Evolutionary conservation across 1,139 yeast genomes (phyloP).

Genomic region (Debaryomycetaceae sp.): DNA sequence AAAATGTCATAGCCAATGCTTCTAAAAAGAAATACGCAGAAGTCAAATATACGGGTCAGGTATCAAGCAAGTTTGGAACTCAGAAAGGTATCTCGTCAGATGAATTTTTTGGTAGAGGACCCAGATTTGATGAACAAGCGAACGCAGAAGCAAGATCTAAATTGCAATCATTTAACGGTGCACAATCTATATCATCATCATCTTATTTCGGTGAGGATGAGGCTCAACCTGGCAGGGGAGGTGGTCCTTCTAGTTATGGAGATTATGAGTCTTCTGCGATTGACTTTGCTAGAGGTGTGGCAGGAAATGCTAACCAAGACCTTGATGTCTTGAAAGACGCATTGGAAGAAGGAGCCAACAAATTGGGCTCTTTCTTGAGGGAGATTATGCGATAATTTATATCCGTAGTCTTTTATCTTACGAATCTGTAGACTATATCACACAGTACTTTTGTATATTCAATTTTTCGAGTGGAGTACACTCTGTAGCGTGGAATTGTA

Average conservation of each 20-base stretch:
- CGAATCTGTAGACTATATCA: slow-evolving; percentile 1
- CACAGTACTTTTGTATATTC: slow-evolving; percentile 3
- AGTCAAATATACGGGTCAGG: slow-evolving; percentile 64
- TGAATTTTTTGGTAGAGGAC: slow-evolving; percentile 87
- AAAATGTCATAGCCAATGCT: slow-evolving; percentile 29
- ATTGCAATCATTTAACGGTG: slow-evolving; percentile 77
- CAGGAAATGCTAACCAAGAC: slow-evolving; percentile 82
- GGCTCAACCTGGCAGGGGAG: slow-evolving; percentile 21
- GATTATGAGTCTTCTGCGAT: slow-evolving; percentile 58
- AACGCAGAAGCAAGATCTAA: slow-evolving; percentile 78
- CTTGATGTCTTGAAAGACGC: slow-evolving; percentile 85
- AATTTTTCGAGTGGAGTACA: too few species aligned
- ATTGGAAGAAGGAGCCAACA: slow-evolving; percentile 91
- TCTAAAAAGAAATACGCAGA: slow-evolving; percentile 43
- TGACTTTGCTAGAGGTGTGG: slow-evolving; percentile 65
- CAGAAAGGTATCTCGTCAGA: slow-evolving; percentile 97
- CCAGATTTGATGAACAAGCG: slow-evolving; percentile 70
- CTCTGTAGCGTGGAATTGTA: too few species aligned
- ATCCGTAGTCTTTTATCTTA: neutral
- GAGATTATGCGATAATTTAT: slow-evolving; percentile 61
- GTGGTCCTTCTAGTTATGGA: slow-evolving; percentile 21
- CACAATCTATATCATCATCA: slow-evolving; percentile 86
- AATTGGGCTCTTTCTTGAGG: slow-evolving; percentile 77
- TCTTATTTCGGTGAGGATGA: slow-evolving; percentile 91
- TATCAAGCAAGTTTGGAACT: slow-evolving; percentile 72